Evolutionary conservation across 768 basidiomycete species (phyloP).

Genomic region (Serpula lacrymans): DNA sequence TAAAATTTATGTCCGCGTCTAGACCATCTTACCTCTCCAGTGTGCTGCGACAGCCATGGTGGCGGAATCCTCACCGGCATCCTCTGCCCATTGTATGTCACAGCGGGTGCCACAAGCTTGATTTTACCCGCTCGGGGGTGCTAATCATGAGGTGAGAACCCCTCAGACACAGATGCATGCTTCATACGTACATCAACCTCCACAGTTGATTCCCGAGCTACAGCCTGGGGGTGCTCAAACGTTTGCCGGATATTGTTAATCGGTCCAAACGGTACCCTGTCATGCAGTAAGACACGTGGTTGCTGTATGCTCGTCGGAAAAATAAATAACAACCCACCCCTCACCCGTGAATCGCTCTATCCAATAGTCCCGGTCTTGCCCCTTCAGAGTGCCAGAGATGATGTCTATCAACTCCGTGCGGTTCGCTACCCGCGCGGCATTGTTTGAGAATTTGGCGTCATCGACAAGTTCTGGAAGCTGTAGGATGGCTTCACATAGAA

Average conservation of each 20-base stretch:
- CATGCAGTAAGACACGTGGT: constrained; percentile 1
- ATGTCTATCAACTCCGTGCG: constrained; percentile 64
- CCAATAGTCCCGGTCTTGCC: constrained; percentile 69
- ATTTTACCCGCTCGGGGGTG: constrained; percentile 75
- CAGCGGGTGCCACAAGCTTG: constrained; percentile 78
- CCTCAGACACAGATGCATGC: constrained; percentile 24
- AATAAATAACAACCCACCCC: constrained; percentile 63
- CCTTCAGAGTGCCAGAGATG: constrained; percentile 59
- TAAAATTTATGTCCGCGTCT: constrained; percentile 4
- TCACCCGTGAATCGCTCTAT: constrained; percentile 68
- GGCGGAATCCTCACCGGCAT: constrained; percentile 76
- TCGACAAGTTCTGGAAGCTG: constrained; percentile 53
- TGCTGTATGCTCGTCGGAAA: constrained; percentile 5
- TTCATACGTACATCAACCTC: constrained; percentile 68
- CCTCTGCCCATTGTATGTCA: constrained; percentile 75
- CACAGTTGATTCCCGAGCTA: constrained; percentile 69
- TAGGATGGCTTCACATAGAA: constrained; percentile 63
- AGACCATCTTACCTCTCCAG: constrained; percentile 54
- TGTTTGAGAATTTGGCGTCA: constrained; percentile 68
- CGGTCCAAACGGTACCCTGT: constrained; percentile 80
- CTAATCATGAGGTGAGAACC: constrained; percentile 29
- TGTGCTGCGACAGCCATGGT: constrained; percentile 87
- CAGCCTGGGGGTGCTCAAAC: constrained; percentile 83
- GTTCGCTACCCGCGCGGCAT: constrained; percentile 73
- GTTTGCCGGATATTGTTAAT: constrained; percentile 91